Evolutionary conservation across 257 asterid species (phyloP).

Genomic region (Gentiana macrophylla): DNA sequence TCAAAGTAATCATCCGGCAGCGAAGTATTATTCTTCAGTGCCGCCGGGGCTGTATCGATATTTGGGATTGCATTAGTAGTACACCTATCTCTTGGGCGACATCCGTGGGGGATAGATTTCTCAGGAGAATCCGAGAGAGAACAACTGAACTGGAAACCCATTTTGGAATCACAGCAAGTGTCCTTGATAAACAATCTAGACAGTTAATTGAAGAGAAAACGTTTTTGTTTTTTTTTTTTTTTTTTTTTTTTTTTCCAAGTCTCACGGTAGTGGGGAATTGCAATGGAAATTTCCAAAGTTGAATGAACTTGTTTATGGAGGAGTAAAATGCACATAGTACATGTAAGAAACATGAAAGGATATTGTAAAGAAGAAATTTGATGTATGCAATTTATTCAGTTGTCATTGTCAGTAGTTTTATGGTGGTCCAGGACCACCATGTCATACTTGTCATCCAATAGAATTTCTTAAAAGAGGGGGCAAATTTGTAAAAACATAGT

Average conservation of each 20-base stretch:
- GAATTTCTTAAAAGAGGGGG: too few relatives aligned
- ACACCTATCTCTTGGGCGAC: not conserved
- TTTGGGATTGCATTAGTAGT: not conserved
- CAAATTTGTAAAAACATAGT: too few relatives aligned
- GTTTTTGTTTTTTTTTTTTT: too few relatives aligned
- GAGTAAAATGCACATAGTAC: too few relatives aligned
- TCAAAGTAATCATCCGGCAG: slow-evolving; percentile 39
- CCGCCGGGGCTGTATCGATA: not conserved
- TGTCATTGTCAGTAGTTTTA: too few relatives aligned
- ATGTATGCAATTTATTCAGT: too few relatives aligned
- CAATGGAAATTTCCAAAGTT: too few relatives aligned
- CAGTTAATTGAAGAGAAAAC: not conserved
- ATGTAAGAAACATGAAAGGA: too few relatives aligned
- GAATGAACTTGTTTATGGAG: too few relatives aligned
- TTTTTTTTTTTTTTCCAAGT: not conserved
- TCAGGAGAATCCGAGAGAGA: not conserved
- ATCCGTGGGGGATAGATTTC: not conserved
- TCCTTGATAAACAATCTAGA: not conserved
- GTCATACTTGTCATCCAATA: too few relatives aligned
- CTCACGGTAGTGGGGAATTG: not conserved
- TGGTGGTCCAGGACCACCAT: too few relatives aligned
- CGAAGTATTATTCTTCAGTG: slow-evolving; percentile 2
- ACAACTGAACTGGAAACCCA: slow-evolving; percentile 3
- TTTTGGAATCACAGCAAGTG: not conserved
- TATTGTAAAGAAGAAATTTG: too few relatives aligned